Base-by-base conservation (phyloP, 805 yeast species). In the Candida pseudoglaebosa region DNA sequence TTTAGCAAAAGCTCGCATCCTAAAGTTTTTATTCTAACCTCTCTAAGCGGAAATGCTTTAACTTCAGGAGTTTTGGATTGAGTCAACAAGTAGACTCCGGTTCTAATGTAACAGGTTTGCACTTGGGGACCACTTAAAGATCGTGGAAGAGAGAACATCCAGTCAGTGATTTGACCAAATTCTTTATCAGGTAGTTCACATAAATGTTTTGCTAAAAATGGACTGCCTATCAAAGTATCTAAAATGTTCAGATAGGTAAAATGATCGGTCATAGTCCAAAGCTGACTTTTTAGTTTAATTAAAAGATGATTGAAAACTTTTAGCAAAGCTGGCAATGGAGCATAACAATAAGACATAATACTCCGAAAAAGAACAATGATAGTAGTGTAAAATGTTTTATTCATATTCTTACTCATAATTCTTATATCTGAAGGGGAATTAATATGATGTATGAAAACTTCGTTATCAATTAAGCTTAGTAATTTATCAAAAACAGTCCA, bases 231-330 rank as follows among this genome's bases (percentile, higher is more conserved):
- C 1, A 83, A 65, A 13, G 78, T 70, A 45, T 82, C 89, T 37
- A 84, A 56, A 32, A 81, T 63, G 42, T 78, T 79, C 20, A 67
- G 69, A 42, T 73, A 75, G 2, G 75, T 73, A 43, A 65, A 73
- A 0, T 85, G 86, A 1, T 72, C 61, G 3, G 79, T 67, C 18
- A 61, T 47, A 0, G 54, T 49, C 91, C 93, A 86, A 41, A 81
- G 75, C 3, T 62, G 60, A 0, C 50, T 14, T 5, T 67, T 71
- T 8, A 78, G 61, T 29, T 63, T 63, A 2, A 47, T 42, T 17
- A 84, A 55, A 1, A 81, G 55, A 5, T 66, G 42, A 10, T 65
- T 52, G 24, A 84, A 66, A 2, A 76, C 74, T 39, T 76, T 62
- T n/a, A 87, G 59, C 3, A 83, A 55, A 13, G 70, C 58, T 0